phyloP scores from a whole-genome alignment of 1,284 basidiomycete genomes.

The Cutaneotrichosporon spelunceum region DNA sequence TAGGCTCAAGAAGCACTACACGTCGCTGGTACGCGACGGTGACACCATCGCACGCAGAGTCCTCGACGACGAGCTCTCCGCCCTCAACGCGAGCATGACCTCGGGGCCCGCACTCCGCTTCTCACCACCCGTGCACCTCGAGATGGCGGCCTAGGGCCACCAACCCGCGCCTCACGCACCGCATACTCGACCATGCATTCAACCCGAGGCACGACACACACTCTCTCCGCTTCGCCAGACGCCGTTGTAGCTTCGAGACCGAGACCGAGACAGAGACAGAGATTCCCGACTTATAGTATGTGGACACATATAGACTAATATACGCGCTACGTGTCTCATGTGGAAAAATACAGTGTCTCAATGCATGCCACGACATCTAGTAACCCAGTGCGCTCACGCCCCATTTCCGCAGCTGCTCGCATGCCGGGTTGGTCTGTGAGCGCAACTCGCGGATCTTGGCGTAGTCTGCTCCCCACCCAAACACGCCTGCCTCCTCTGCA shows the following conservation, averaged over 20 bases:
- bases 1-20: conserved; percentile 49
- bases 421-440: conserved; percentile 55
- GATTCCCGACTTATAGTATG: not conserved
- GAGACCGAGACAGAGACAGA: too few species aligned
- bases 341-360: conserved; percentile 2
- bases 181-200: not conserved
- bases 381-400: conserved; percentile 27
- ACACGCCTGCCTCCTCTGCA: conserved; percentile 74
- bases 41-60: conserved; percentile 48
- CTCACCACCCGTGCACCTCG: not conserved
- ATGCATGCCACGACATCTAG: conserved; percentile 12
- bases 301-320: not conserved
- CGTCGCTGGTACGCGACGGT: conserved; percentile 47
- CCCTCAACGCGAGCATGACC: conserved; percentile 7
- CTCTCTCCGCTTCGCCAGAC: not conserved
- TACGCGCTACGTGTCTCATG: not conserved
- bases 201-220: not conserved
- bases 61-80: conserved; percentile 46
- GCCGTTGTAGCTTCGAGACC: not conserved
- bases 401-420: conserved; percentile 56
- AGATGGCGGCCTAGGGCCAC: conserved; percentile 2
- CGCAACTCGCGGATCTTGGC: conserved; percentile 58
- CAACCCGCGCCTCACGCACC: not conserved
- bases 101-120: conserved; percentile 14
- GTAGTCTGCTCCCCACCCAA: conserved; percentile 85